Base-by-base conservation (phyloP, 2,329 filamentous ascomycete genomes). In the Colletotrichum cereale region DNA sequence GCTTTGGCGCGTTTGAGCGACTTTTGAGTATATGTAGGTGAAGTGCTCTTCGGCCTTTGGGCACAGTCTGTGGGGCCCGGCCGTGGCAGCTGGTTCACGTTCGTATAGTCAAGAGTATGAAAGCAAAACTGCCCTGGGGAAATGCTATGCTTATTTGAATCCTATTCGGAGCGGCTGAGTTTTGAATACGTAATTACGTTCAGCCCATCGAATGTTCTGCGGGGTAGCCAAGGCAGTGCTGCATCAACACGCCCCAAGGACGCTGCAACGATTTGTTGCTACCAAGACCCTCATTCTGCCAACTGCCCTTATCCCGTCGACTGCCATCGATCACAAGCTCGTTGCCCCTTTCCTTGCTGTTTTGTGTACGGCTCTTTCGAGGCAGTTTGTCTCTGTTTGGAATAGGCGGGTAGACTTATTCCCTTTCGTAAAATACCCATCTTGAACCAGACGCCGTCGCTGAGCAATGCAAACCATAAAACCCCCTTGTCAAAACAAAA, bases 371-470 rank as follows among this genome's bases (percentile, higher is more conserved):
- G 31, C n/a, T 68, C 57, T 62, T 47, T 60, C 58, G 50, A 63
- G 60, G 58, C 52, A 36, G 50, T 40, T 63, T 56, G 36, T 40
- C 44, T 62, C 44, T 52, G 31, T 40, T 60, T 36, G 44, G 21
- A 48, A 48, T 42, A 56, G n/a, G 16, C 36, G 10, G 44, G 44
- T 57, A 57, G 57, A 12, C 47, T 21, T 58, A 24, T 12, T 64
- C 44, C 40, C 47, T 55, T 50, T 67, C 40, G 38, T 63, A 53
- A 65, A 73, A 74, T 42, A 72, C 44, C 53, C 66, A 64, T 55
- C 42, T 34, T 42, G 48, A 71, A 71, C 69, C 69, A 53, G 53
- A 72, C 75, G 74, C 75, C 75, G 69, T 75, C 75, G 74, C 75
- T 76, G 67, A 76, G 73, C 73, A 67, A 74, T 71, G 62, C 69